These are phyloP conservation scores for Entelexis paramagnoliae DNA, from an alignment of 1,139 yeast genomes.

Conservation along the genomic window DNA sequence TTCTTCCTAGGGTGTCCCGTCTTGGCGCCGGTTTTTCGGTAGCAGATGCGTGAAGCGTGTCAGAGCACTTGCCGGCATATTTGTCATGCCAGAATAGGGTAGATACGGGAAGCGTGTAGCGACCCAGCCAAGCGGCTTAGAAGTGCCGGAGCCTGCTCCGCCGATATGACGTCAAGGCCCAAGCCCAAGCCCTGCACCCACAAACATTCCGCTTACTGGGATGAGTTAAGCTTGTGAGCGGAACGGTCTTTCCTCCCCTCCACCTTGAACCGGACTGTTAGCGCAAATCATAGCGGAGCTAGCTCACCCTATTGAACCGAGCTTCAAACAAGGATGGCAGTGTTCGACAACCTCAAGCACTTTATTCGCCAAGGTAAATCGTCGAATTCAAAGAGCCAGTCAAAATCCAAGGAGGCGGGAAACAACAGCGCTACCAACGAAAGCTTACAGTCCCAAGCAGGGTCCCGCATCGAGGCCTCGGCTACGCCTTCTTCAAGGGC, in stretches of 20 bases:
- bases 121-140: constrained; percentile 2
- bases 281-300: neutral
- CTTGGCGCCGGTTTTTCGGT: neutral
- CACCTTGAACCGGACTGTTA: neutral
- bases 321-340: constrained; percentile 21
- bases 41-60: neutral
- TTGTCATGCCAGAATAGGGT: neutral
- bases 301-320: neutral
- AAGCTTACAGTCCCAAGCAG: neutral
- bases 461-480: neutral
- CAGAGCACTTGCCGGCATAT: neutral
- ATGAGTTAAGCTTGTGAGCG: constrained; percentile 5
- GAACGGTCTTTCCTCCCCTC: constrained; percentile 3
- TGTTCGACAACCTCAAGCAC: constrained; percentile 51
- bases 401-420: neutral
- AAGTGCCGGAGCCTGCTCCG: neutral
- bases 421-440: neutral
- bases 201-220: constrained; percentile 3
- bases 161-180: neutral
- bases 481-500: neutral
- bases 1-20: too few relatives aligned
- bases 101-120: neutral
- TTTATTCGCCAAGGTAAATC: constrained; percentile 78
- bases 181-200: constrained; percentile 2
- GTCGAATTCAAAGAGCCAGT: constrained; percentile 35